Conservation (phyloP, 1,284 basidiomycete genomes). For the Vanrija sp. region DNA sequence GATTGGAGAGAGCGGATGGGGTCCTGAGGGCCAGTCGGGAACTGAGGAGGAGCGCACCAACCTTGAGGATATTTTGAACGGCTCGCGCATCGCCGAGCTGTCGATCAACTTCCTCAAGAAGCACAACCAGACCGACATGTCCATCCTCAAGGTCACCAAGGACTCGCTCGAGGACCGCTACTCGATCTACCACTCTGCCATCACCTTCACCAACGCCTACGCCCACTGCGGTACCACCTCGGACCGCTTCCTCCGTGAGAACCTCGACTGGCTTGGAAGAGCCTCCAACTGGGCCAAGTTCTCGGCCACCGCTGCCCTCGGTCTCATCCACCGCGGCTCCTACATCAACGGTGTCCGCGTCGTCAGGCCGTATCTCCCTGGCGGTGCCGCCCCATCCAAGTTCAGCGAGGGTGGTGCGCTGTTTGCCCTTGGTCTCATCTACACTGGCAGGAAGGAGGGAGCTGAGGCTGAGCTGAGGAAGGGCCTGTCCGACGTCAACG, state of each 20-base stretch:
- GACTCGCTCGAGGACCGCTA: constrained; percentile 88
- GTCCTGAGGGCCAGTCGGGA: constrained; percentile 53
- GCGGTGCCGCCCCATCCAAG: constrained; percentile 56
- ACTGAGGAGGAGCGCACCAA: constrained; percentile 54
- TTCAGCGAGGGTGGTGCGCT: constrained; percentile 91
- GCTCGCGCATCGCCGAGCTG: constrained; percentile 82
- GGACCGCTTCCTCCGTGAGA: constrained; percentile 85
- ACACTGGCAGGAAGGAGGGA: constrained; percentile 61
- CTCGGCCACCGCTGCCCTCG: constrained; percentile 87
- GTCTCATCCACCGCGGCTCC: constrained; percentile 94
- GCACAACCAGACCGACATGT: constrained; percentile 85
- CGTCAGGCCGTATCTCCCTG: constrained; percentile 89
- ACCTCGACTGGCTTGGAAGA: constrained; percentile 88
- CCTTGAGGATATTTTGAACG: constrained; percentile 62
- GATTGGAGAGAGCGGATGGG: constrained; percentile 32
- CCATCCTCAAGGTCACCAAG: constrained; percentile 85
- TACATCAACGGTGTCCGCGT: constrained; percentile 87
- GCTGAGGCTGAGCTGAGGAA: constrained; percentile 68
- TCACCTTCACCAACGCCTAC: constrained; percentile 92
- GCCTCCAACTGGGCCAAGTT: constrained; percentile 98
- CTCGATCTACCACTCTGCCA: constrained; percentile 91
- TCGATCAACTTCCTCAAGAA: constrained; percentile 90
- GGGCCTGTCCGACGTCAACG: constrained; percentile 56
- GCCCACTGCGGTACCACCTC: constrained; percentile 94
- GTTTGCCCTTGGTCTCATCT: constrained; percentile 90